Evolutionary conservation across 1,284 basidiomycete genomes (phyloP).

Genomic region (Pyrrhoderma noxium): DNA sequence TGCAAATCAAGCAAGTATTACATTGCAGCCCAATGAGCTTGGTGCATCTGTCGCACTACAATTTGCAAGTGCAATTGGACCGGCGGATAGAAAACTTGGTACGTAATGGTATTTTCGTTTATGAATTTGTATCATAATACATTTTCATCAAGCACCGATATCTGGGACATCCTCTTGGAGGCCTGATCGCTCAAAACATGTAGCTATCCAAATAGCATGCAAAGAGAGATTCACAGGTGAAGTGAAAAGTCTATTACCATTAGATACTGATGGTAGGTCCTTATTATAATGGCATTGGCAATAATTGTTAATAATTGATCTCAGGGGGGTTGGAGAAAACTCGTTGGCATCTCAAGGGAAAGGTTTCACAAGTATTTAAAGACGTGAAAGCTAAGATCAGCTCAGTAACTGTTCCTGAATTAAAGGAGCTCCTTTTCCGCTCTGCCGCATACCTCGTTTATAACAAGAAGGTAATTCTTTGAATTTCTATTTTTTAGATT

Average conservation of each 20-base stretch:
- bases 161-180: slow-evolving; percentile 50
- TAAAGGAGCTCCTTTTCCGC: slow-evolving; percentile 82
- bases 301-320: background rate
- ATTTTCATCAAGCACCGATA: slow-evolving; percentile 46
- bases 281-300: background rate
- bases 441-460: slow-evolving; percentile 78
- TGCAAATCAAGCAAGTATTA: slow-evolving; percentile 58
- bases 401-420: slow-evolving; percentile 67
- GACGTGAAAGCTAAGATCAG: slow-evolving; percentile 69
- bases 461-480: slow-evolving; percentile 46
- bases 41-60: slow-evolving; percentile 85
- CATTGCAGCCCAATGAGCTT: slow-evolving; percentile 73
- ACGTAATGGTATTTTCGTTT: slow-evolving; percentile 15
- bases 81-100: slow-evolving; percentile 76
- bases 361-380: slow-evolving; percentile 61
- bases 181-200: slow-evolving; percentile 68
- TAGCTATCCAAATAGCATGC: slow-evolving; percentile 76
- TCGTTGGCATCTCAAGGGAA: slow-evolving; percentile 34
- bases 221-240: slow-evolving; percentile 87
- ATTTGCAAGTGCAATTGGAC: slow-evolving; percentile 75
- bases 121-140: background rate
- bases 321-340: background rate
- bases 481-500: background rate
- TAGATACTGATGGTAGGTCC: slow-evolving; percentile 42
- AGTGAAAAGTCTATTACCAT: slow-evolving; percentile 71